Percentiles rank a stretch among this genome's conserved stretches.
phyloP scores from a whole-genome alignment of 805 yeast species.

The Debaryomyces hansenii region DNA sequence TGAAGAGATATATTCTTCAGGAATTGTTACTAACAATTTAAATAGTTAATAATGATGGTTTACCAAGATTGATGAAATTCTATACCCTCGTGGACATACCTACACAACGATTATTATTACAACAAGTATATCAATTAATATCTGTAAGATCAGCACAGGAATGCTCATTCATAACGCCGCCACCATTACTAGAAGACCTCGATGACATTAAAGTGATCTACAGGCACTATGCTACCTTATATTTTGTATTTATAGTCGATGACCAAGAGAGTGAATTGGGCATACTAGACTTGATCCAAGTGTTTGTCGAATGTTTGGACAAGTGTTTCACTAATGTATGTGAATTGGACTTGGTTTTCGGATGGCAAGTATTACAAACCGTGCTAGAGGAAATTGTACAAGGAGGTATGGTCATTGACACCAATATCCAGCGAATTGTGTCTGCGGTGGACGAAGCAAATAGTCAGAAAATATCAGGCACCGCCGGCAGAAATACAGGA shows the following conservation, averaged over 20 bases:
- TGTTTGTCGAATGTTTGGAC: conserved; percentile 92
- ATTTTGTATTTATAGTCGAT: conserved; percentile 93
- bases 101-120: conserved; percentile 75
- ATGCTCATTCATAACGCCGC: conserved; percentile 88
- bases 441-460: conserved; percentile 77
- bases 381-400: conserved; percentile 91
- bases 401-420: conserved; percentile 98
- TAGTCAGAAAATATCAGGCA: conserved; percentile 41
- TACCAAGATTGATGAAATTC: conserved; percentile 86
- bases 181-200: conserved; percentile 68
- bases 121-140: conserved; percentile 79
- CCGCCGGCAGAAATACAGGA: conserved; percentile 13
- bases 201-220: conserved; percentile 87
- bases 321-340: conserved; percentile 92
- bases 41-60: conserved; percentile 82
- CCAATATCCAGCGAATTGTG: conserved; percentile 79
- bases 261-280: conserved; percentile 95
- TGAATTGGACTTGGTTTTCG: conserved; percentile 94
- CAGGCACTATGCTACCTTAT: conserved; percentile 92
- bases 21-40: conserved; percentile 19
- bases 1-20: background rate
- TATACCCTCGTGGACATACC: conserved; percentile 87
- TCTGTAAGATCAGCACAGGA: conserved; percentile 70
- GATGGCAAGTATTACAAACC: conserved; percentile 95
- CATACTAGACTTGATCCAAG: conserved; percentile 90